Evolutionary conservation across 2,329 filamentous ascomycete genomes (phyloP), one percentile per base, ranked within the genome.

Genomic region (Stemphylium lycopersici): DNA sequence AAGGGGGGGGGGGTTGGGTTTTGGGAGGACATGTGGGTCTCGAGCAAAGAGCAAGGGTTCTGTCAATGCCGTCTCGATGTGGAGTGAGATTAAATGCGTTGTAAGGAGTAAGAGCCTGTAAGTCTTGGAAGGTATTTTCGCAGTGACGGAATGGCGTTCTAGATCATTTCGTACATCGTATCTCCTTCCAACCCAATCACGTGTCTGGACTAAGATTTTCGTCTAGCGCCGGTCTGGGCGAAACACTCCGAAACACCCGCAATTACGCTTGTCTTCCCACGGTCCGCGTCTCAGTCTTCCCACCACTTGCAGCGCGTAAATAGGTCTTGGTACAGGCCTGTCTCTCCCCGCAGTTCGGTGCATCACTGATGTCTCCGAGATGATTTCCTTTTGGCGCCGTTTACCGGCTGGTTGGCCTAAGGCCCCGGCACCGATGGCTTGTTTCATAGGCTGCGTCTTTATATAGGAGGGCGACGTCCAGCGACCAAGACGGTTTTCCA

Each of bases 1-100:
- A 78, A 79, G 47, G 77, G 78, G 2, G 77, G 78, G 2, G 78
- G 77, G 1, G 68, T 80, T 62, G 43, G 70, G n/a, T 79, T 73
- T 47, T 79, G 73, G 60, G 69, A 75, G 55, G 71, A 79, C 40
- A 76, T 79, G 69, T 75, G 71, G 70, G 39, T 2, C 69, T 79
- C 50, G 54, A 64, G 51, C 59, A 52, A 37, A 47, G 61, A 50
- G 34, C 40, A 29, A 29, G 34, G 26, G 16, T 24, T 6, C 26
- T 16, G 34, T 22, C 22, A 26, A 26, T 41, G 44, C 20, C 18
- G 33, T 31, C 46, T 51, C 42, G 33, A 38, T 20, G 4, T 22
- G 10, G n/a, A 6, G 13, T 32, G 40, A 20, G 16, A 12, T 32
- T 42, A 42, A 4, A 32, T 20, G 2, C 11, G 34, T 24, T 31